phyloP scores from a whole-genome alignment of 306 rosid species.

The Prinsepia uniflora region DNA sequence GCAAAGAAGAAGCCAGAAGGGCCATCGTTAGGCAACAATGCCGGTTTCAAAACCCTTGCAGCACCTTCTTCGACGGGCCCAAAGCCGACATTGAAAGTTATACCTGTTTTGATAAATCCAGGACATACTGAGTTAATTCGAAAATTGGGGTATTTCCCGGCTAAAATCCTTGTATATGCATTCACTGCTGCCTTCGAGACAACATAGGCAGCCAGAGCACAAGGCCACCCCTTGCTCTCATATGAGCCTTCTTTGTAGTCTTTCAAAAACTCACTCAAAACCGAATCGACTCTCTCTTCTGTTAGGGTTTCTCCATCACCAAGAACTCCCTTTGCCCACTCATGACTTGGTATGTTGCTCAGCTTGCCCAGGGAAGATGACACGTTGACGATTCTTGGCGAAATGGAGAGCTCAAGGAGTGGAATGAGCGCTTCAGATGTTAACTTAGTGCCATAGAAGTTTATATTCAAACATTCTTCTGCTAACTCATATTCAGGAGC shows the following conservation, averaged over 20 bases:
- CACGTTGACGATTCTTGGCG: constrained; percentile 47
- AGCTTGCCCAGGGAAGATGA: constrained; percentile 29
- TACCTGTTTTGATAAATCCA: constrained; percentile 41
- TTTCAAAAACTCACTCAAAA: constrained; percentile 34
- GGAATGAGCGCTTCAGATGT: constrained; percentile 32
- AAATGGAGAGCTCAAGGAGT: constrained; percentile 42
- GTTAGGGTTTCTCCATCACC: constrained; percentile 44
- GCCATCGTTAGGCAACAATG: constrained; percentile 33
- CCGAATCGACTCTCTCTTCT: constrained; percentile 42
- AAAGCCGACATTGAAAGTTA: constrained; percentile 31
- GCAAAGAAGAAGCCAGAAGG: constrained; percentile 46
- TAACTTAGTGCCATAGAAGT: constrained; percentile 45
- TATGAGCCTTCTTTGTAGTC: constrained; percentile 37
- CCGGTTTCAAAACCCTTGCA: constrained; percentile 46
- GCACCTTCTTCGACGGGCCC: constrained; percentile 44
- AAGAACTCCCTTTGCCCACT: constrained; percentile 31
- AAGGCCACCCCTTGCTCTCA: constrained; percentile 47
- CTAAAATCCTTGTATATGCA: constrained; percentile 45
- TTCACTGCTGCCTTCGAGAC: constrained; percentile 45
- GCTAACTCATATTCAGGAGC: constrained; percentile 21
- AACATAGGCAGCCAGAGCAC: constrained; percentile 12
- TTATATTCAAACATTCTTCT: constrained; percentile 36
- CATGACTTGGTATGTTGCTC: constrained; percentile 34
- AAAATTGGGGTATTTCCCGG: constrained; percentile 37
- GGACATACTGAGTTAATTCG: constrained; percentile 45